These are phyloP conservation scores for Talaromyces sp. DNA, from an alignment of 2,329 filamentous ascomycete species.

Conservation along the genomic window DNA sequence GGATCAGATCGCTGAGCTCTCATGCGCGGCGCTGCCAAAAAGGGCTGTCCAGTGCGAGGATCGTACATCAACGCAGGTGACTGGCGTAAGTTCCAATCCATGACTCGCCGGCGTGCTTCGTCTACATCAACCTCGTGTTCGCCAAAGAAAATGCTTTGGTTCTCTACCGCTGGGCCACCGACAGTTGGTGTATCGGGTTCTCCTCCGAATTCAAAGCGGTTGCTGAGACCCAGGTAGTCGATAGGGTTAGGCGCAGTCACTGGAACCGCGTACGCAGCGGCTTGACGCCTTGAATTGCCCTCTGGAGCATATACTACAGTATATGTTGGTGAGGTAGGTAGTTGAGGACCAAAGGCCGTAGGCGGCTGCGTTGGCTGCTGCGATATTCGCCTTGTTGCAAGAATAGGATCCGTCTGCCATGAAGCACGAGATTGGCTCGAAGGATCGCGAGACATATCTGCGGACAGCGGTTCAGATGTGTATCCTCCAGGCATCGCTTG, in stretches of 20 bases:
- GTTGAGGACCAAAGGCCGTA: conserved; percentile 3
- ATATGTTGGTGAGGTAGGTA: not conserved
- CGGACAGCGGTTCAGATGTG: conserved; percentile 28
- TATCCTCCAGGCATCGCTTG: conserved; percentile 25
- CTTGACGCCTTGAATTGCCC: not conserved
- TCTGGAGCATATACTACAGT: conserved; percentile 8
- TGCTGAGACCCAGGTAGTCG: not conserved
- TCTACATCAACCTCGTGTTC: conserved; percentile 31
- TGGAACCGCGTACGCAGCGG: not conserved
- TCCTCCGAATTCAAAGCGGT: conserved; percentile 20
- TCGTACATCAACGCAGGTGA: conserved; percentile 1
- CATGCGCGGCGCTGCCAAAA: conserved; percentile 5
- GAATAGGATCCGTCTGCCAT: conserved; percentile 36
- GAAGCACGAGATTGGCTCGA: conserved; percentile 36
- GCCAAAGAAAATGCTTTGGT: conserved; percentile 25
- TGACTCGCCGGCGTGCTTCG: conserved; percentile 27
- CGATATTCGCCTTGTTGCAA: conserved; percentile 24
- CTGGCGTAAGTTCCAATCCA: conserved; percentile 21
- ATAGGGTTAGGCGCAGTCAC: not conserved
- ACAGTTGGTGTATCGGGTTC: conserved; percentile 14
- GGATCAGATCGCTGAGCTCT: conserved; percentile 15
- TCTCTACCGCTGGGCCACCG: not conserved
- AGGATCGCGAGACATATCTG: conserved; percentile 33
- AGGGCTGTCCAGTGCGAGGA: conserved; percentile 10
- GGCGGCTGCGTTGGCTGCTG: conserved; percentile 19